A percentile compares a stretch with the other conserved stretches of the same genome.
phyloP scores from a whole-genome alignment of 352 stramenopile species.

The Pseudoperonospora humuli region DNA sequence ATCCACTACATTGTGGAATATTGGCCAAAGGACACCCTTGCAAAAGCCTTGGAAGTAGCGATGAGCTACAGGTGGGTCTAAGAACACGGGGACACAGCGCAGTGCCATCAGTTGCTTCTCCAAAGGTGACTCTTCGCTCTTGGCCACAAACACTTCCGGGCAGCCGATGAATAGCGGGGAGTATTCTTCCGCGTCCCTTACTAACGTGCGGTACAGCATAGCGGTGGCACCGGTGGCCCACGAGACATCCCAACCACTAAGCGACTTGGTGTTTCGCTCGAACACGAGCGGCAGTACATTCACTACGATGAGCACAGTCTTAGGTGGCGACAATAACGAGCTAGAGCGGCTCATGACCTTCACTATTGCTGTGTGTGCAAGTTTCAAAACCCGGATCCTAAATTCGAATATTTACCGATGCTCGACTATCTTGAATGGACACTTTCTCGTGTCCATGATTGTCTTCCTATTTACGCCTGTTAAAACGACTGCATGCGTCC shows the following conservation, averaged over 20 bases:
- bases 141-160: slow-evolving; percentile 61
- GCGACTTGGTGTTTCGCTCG: slow-evolving; percentile 30
- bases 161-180: slow-evolving; percentile 65
- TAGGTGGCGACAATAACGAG: slow-evolving; percentile 8
- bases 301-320: slow-evolving; percentile 70
- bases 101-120: slow-evolving; percentile 80
- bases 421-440: too few relatives aligned
- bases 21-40: slow-evolving; percentile 96
- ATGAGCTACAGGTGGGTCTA: slow-evolving; percentile 81
- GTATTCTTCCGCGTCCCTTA: slow-evolving; percentile 41
- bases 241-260: slow-evolving; percentile 47
- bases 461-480: too few relatives aligned
- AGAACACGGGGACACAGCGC: slow-evolving; percentile 93
- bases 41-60: slow-evolving; percentile 91
- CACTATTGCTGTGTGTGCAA: slow-evolving; percentile 5
- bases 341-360: slow-evolving; percentile 8
- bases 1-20: slow-evolving; percentile 96
- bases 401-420: too few relatives aligned
- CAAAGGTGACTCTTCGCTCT: slow-evolving; percentile 49
- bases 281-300: slow-evolving; percentile 76
- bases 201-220: slow-evolving; percentile 73
- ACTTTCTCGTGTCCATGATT: too few relatives aligned
- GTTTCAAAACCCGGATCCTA: too few relatives aligned
- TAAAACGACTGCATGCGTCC: too few relatives aligned
- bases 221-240: slow-evolving; percentile 68